Percentiles rank a stretch among this genome's conserved stretches.
Conservation (phyloP, 2,329 filamentous ascomycete genomes). For the Fusarium sp. region DNA sequence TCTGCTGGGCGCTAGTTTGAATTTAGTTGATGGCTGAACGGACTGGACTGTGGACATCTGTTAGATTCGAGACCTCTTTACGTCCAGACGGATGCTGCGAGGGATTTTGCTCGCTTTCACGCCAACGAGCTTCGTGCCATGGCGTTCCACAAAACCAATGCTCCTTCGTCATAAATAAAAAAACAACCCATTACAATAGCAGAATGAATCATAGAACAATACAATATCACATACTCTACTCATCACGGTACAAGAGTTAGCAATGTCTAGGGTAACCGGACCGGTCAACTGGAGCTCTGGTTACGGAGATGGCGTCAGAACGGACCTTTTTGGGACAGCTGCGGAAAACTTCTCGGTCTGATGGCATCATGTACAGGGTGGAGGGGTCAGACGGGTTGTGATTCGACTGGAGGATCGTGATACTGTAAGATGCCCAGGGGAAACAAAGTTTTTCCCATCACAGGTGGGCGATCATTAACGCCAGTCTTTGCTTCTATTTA, state of each 20-base stretch:
- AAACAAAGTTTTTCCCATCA: constrained; percentile 27
- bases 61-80: constrained; percentile 4
- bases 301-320: constrained; percentile 43
- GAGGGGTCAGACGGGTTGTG: constrained; percentile 27
- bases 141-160: background rate
- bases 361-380: constrained; percentile 39
- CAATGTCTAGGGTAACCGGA: constrained; percentile 34
- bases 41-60: background rate
- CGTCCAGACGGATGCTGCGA: background rate
- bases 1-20: constrained; percentile 10
- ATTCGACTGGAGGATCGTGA: constrained; percentile 36
- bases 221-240: background rate
- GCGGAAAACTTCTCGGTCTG: constrained; percentile 22
- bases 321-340: constrained; percentile 21
- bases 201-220: background rate
- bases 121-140: background rate
- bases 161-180: too few species aligned
- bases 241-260: background rate
- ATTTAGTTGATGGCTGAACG: constrained; percentile 2
- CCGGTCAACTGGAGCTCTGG: constrained; percentile 30
- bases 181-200: background rate
- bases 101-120: background rate
- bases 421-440: constrained; percentile 25
- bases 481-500: constrained; percentile 12
- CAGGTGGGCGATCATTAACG: constrained; percentile 4